Percentiles rank a stretch among this genome's conserved stretches.
Conservation (phyloP, 1,284 basidiomycete species). For the Volvariella surrecta region DNA sequence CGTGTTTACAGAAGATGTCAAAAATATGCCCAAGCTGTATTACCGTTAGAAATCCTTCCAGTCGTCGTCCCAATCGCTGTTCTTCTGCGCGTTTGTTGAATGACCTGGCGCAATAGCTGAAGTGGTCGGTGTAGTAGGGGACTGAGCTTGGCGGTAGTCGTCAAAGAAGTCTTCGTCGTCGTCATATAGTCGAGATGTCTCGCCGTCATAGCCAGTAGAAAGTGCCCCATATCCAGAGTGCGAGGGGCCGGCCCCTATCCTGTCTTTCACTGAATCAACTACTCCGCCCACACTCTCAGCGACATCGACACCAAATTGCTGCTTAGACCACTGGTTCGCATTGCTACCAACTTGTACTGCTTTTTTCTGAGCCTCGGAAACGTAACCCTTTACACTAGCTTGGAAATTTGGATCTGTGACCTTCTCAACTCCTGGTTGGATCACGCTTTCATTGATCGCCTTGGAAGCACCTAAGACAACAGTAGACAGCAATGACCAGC, state of each 20-base stretch:
- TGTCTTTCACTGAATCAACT: conserved; percentile 48
- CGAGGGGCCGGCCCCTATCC: conserved; percentile 33
- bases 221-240: conserved; percentile 51
- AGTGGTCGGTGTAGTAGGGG: conserved; percentile 13
- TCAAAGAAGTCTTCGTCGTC: conserved; percentile 50
- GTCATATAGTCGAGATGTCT: conserved; percentile 49
- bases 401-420: conserved; percentile 73
- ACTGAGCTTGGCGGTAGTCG: conserved; percentile 29
- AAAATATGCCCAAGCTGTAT: too few relatives aligned
- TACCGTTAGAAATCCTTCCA: conserved; percentile 64
- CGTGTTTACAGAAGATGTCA: background rate
- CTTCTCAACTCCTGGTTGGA: conserved; percentile 74
- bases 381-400: conserved; percentile 60
- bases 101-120: conserved; percentile 11
- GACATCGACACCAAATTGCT: conserved; percentile 73
- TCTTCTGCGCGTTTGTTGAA: conserved; percentile 26
- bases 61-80: conserved; percentile 61
- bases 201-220: conserved; percentile 34
- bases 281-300: conserved; percentile 58
- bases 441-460: conserved; percentile 69
- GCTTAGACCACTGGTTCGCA: conserved; percentile 67
- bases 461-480: conserved; percentile 67
- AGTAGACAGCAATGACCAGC: conserved; percentile 77
- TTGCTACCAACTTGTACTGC: conserved; percentile 48
- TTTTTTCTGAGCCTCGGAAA: conserved; percentile 55